Percentiles rank a stretch among this genome's conserved stretches.
Evolutionary conservation across 1,139 yeast species (phyloP).

Genomic region (Yamadazyma atlantica): DNA sequence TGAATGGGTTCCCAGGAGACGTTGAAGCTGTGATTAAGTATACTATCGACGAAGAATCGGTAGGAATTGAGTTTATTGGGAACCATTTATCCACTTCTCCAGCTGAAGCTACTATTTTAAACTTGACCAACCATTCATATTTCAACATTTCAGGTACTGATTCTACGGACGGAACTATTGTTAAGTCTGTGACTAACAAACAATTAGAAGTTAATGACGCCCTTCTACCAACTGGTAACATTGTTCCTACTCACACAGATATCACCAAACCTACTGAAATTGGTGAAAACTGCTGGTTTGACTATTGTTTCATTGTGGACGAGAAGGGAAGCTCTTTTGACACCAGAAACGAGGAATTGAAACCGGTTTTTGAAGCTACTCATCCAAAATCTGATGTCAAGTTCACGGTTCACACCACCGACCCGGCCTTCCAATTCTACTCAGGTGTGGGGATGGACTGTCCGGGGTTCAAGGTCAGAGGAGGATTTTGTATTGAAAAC

Average conservation of each 20-base stretch:
- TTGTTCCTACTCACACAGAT: slow-evolving; percentile 23
- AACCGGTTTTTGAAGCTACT: slow-evolving; percentile 43
- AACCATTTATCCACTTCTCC: slow-evolving; percentile 34
- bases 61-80: slow-evolving; percentile 51
- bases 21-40: slow-evolving; percentile 46
- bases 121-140: slow-evolving; percentile 66
- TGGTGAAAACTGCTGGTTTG: slow-evolving; percentile 32
- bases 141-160: slow-evolving; percentile 40
- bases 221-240: slow-evolving; percentile 53
- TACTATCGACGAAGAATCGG: slow-evolving; percentile 27
- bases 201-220: slow-evolving; percentile 40
- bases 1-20: slow-evolving; percentile 57
- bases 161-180: slow-evolving; percentile 34
- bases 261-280: slow-evolving; percentile 25
- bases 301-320: slow-evolving; percentile 52
- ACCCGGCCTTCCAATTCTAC: slow-evolving; percentile 68
- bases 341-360: slow-evolving; percentile 41
- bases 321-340: slow-evolving; percentile 32
- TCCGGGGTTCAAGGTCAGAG: slow-evolving; percentile 41
- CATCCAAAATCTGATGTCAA: slow-evolving; percentile 46
- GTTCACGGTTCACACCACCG: slow-evolving; percentile 54
- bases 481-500: slow-evolving; percentile 68
- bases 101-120: slow-evolving; percentile 49
- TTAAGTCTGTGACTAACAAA: slow-evolving; percentile 27
- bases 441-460: slow-evolving; percentile 56